Percentiles rank a stretch among this genome's conserved stretches.
phyloP scores from a whole-genome alignment of 345 rosid species.

The Euphorbia tirucalli region DNA sequence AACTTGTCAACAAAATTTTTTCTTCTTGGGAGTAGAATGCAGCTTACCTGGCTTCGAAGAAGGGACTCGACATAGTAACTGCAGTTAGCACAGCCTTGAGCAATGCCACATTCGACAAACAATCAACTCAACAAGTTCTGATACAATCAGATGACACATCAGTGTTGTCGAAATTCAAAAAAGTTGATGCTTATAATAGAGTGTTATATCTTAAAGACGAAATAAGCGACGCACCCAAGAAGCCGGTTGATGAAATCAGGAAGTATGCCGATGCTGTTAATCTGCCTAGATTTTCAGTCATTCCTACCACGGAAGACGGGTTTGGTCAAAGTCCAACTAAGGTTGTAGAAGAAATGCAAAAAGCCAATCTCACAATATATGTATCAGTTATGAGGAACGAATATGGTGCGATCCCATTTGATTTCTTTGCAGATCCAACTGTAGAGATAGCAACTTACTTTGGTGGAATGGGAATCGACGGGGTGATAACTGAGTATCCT shows the following conservation, averaged over 20 bases:
- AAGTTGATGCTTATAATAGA: constrained; percentile 49
- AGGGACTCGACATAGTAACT: constrained; percentile 59
- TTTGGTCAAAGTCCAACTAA: constrained; percentile 44
- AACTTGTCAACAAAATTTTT: not conserved
- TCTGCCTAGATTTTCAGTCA: constrained; percentile 42
- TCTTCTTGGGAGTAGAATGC: constrained; percentile 73
- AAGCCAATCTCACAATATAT: constrained; percentile 61
- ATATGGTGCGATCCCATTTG: constrained; percentile 53
- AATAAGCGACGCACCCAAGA: constrained; percentile 53
- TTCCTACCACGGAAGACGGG: constrained; percentile 32
- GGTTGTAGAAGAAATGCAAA: constrained; percentile 54
- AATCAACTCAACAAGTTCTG: constrained; percentile 65
- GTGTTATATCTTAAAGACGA: constrained; percentile 43
- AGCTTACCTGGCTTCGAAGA: constrained; percentile 77
- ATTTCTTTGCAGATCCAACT: constrained; percentile 68
- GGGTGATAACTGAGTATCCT: constrained; percentile 73
- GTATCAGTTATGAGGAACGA: constrained; percentile 63
- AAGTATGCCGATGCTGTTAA: constrained; percentile 65
- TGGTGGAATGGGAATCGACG: constrained; percentile 52
- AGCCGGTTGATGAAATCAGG: constrained; percentile 54
- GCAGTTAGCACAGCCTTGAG: constrained; percentile 47
- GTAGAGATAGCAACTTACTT: constrained; percentile 63
- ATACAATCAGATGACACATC: constrained; percentile 79
- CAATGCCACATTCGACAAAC: constrained; percentile 64
- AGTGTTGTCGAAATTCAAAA: constrained; percentile 51